These are phyloP conservation scores for Athelia psychrophila DNA, from an alignment of 1,284 basidiomycete species.

Conservation along the genomic window DNA sequence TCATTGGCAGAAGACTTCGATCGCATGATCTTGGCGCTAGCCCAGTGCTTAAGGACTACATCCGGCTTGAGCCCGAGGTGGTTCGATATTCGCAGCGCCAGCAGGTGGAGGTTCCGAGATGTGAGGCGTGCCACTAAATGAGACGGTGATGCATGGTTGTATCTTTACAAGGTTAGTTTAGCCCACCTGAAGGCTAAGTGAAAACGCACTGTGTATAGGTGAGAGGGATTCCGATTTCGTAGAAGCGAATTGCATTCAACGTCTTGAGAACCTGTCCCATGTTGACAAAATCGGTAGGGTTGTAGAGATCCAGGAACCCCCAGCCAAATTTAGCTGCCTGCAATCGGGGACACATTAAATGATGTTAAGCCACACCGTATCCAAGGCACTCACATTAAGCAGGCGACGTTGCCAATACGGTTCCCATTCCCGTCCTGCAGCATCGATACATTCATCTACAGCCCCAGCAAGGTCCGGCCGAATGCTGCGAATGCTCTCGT, in stretches of 20 bases:
- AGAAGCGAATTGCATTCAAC: conserved; percentile 90
- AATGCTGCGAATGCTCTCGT: conserved; percentile 90
- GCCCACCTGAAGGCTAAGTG: background rate
- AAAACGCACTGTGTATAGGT: conserved; percentile 81
- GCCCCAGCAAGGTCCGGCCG: conserved; percentile 83
- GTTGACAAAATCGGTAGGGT: conserved; percentile 86
- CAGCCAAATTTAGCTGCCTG: conserved; percentile 95
- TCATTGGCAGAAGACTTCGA: conserved; percentile 59
- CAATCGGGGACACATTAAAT: conserved; percentile 6
- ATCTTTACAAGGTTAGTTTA: conserved; percentile 44
- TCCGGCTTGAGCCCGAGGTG: conserved; percentile 85
- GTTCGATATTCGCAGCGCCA: conserved; percentile 89
- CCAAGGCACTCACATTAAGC: conserved; percentile 62
- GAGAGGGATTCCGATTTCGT: conserved; percentile 91
- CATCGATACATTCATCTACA: conserved; percentile 92
- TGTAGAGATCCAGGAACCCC: conserved; percentile 89
- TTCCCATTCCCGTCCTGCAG: conserved; percentile 92
- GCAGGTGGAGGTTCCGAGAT: conserved; percentile 85
- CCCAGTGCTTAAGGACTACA: conserved; percentile 93
- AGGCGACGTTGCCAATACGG: conserved; percentile 86
- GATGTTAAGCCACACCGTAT: background rate
- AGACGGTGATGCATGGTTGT: conserved; percentile 72
- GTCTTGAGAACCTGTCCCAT: conserved; percentile 94
- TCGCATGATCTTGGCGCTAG: conserved; percentile 84
- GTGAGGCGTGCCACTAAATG: conserved; percentile 84